Evolutionary conservation across 768 basidiomycete genomes (phyloP).

Genomic region (Rhizopogon sp.): DNA sequence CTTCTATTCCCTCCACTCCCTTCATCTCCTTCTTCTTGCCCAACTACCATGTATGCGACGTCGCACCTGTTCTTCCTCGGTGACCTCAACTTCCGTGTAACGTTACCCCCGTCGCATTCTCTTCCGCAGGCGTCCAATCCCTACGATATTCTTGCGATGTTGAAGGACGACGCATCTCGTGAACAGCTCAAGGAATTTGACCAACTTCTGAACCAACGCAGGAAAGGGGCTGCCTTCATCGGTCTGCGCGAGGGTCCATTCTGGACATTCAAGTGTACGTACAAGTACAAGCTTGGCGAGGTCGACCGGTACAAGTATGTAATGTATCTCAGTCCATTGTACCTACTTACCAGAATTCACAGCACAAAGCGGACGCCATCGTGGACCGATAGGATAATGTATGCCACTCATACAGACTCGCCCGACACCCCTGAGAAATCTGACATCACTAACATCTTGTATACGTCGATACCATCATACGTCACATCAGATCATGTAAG

Average conservation of each 20-base stretch:
- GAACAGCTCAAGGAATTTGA: constrained; percentile 67
- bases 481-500: constrained; percentile 88
- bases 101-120: constrained; percentile 52
- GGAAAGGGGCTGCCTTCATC: constrained; percentile 60
- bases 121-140: constrained; percentile 28
- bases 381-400: constrained; percentile 93
- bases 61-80: constrained; percentile 93
- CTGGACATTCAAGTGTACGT: constrained; percentile 86
- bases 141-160: constrained; percentile 34
- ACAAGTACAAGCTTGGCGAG: constrained; percentile 80
- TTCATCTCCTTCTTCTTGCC: constrained; percentile 28
- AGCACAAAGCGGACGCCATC: constrained; percentile 74
- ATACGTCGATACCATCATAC: constrained; percentile 78
- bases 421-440: constrained; percentile 46
- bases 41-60: constrained; percentile 72
- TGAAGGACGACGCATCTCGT: constrained; percentile 47
- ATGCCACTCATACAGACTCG: constrained; percentile 68
- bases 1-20: constrained; percentile 68
- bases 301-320: constrained; percentile 78
- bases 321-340: background rate
- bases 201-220: constrained; percentile 60
- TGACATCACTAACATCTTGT: constrained; percentile 59
- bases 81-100: constrained; percentile 88
- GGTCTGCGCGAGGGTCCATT: constrained; percentile 84
- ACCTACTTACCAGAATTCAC: background rate